These are phyloP conservation scores for Garcia nutans DNA, from an alignment of 345 rosid species.

Conservation along the genomic window DNA sequence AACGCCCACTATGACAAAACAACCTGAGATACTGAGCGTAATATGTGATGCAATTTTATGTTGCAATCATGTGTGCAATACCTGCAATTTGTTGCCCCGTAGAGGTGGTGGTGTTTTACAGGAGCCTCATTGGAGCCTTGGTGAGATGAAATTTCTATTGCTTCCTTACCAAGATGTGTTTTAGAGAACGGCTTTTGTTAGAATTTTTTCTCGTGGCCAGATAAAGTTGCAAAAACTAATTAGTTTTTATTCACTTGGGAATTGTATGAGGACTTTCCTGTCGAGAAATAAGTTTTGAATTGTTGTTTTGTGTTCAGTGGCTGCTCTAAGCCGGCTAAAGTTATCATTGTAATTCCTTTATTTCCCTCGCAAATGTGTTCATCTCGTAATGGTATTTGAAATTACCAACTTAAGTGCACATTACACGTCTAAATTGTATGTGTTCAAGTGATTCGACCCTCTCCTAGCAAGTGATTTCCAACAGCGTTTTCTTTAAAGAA, in stretches of 20 bases:
- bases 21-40: background rate
- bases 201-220: background rate
- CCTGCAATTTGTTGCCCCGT: background rate
- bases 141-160: background rate
- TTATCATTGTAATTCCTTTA: no score
- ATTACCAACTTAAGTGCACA: no score
- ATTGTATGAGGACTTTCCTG: background rate
- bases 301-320: no score
- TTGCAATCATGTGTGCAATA: background rate
- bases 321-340: no score
- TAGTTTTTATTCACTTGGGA: background rate
- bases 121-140: background rate
- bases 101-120: background rate
- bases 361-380: no score
- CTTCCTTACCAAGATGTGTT: background rate
- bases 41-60: background rate
- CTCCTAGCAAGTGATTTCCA: no score
- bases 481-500: no score
- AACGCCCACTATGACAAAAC: conserved; percentile 39
- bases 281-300: no score
- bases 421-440: no score
- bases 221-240: background rate
- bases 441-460: no score
- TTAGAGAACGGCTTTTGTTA: background rate
- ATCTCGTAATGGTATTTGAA: no score